These are phyloP conservation scores for Avena atlantica DNA, from an alignment of 176 grass and related monocot species.

Conservation along the genomic window DNA sequence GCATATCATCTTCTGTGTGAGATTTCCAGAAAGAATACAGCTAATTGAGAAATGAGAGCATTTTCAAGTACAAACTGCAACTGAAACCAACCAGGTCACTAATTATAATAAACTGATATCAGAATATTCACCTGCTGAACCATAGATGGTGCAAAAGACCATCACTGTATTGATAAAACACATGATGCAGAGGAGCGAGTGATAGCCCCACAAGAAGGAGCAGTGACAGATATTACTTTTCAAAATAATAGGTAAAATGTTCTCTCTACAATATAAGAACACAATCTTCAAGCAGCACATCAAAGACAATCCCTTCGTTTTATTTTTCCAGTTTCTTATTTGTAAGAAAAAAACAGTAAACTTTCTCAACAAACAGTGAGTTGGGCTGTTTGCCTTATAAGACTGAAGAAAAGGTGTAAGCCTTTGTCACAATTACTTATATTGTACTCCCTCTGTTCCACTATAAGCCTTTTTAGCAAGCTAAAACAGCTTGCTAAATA, in stretches of 20 bases:
- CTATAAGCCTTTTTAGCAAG: no score
- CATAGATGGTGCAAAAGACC: constrained; percentile 21
- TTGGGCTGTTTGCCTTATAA: neutral
- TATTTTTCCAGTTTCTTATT: constrained; percentile 4
- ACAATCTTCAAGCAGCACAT: constrained; percentile 1
- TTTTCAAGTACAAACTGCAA: neutral
- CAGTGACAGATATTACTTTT: constrained; percentile 1
- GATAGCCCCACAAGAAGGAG: neutral
- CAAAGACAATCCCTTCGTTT: neutral
- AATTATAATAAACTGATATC: constrained; percentile 1
- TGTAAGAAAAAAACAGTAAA: constrained; percentile 9
- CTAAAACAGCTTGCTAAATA: no score
- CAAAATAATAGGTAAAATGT: neutral
- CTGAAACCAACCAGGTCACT: constrained; percentile 2
- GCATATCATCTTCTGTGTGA: constrained; percentile 24
- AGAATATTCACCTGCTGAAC: neutral
- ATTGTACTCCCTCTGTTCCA: neutral
- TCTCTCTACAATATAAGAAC: neutral
- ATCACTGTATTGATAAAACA: constrained; percentile 9
- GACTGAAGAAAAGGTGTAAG: neutral
- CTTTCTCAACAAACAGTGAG: neutral
- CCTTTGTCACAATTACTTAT: neutral
- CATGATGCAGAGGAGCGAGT: constrained; percentile 1
- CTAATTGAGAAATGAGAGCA: neutral
- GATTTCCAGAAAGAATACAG: constrained; percentile 15